phyloP scores from a whole-genome alignment of 352 stramenopile genomes.

The Peronosclerospora sorghi region DNA sequence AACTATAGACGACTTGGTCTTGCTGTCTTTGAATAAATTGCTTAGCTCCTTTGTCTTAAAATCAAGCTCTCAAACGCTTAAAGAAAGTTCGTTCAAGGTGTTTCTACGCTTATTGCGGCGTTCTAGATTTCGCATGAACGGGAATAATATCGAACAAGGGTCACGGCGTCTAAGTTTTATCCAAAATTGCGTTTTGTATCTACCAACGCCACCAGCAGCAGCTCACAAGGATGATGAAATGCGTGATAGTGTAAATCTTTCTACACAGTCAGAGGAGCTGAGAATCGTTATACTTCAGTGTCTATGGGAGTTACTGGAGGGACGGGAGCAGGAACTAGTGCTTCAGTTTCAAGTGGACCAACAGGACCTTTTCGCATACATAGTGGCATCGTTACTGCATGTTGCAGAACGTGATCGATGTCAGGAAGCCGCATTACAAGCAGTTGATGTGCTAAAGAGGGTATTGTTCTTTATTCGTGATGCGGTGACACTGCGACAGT shows the following conservation, averaged over 20 bases:
- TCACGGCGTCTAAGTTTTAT: slow-evolving; percentile 28
- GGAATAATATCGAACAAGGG: slow-evolving; percentile 4
- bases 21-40: slow-evolving; percentile 54
- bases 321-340: slow-evolving; percentile 4
- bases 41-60: slow-evolving; percentile 21
- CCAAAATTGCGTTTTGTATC: slow-evolving; percentile 46
- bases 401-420: slow-evolving; percentile 42
- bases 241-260: slow-evolving; percentile 8
- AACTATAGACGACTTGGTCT: slow-evolving; percentile 53
- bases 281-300: slow-evolving; percentile 34
- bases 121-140: slow-evolving; percentile 19
- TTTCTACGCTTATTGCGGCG: slow-evolving; percentile 24
- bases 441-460: slow-evolving; percentile 29
- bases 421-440: slow-evolving; percentile 24
- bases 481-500: slow-evolving; percentile 34
- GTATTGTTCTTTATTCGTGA: slow-evolving; percentile 33
- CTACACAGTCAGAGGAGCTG: slow-evolving; percentile 47
- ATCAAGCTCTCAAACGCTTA: slow-evolving; percentile 5
- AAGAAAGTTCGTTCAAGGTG: slow-evolving; percentile 16
- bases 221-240: slow-evolving; percentile 4
- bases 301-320: slow-evolving; percentile 27
- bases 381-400: slow-evolving; percentile 48
- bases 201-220: slow-evolving; percentile 31
- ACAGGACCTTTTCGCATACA: slow-evolving; percentile 61
- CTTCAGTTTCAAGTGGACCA: slow-evolving; percentile 22